Evolutionary conservation across 192 early-diverging fungal species (phyloP), one percentile per base, ranked within the genome.

Genomic region (Gamsiella multidivaricata): DNA sequence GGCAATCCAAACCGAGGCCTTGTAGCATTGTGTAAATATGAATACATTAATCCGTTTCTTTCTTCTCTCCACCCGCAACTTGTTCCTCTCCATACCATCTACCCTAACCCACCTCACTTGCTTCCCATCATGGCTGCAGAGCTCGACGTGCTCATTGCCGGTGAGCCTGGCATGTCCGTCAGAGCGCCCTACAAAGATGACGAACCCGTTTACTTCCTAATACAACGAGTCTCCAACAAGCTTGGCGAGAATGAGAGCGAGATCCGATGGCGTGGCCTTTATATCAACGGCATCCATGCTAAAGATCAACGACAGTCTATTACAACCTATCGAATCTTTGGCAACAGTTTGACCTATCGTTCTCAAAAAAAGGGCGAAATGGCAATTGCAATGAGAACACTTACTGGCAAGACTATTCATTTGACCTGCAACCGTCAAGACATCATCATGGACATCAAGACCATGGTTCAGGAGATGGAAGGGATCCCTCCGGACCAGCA

Each of bases 381-480:
- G 6, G 18, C 17, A 11, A 12, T 53, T 5, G 5, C 17, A 3
- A 28, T 53, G 28, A 53, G 29, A 29, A 53, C 51, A 9, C 28
- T 53, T 2, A 29, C 26, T 11, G 26, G 3, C 26, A n/a, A n/a
- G n/a, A n/a, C n/a, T n/a, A n/a, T n/a, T n/a, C n/a, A n/a, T n/a
- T n/a, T n/a, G n/a, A n/a, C n/a, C n/a, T n/a, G n/a, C n/a, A n/a
- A n/a, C 74, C 50, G 88, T 94, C 63, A 87, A 92, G 26, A 84
- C 85, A 32, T n/a, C n/a, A n/a, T n/a, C n/a, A 84, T 94, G 46
- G 92, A 93, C 80, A 25, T 57, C 17, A 88, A 88, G 82, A 93
- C 94, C 41, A 89, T 90, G 72, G 84, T 91, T 65, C 88, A 86
- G 76, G 90, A 94, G n/a, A n/a, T n/a, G n/a, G n/a, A n/a, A n/a